A percentile compares a stretch with the other conserved stretches of the same genome.
Conservation (phyloP, 2,329 filamentous ascomycete species). For the Zasmidium cellare region DNA sequence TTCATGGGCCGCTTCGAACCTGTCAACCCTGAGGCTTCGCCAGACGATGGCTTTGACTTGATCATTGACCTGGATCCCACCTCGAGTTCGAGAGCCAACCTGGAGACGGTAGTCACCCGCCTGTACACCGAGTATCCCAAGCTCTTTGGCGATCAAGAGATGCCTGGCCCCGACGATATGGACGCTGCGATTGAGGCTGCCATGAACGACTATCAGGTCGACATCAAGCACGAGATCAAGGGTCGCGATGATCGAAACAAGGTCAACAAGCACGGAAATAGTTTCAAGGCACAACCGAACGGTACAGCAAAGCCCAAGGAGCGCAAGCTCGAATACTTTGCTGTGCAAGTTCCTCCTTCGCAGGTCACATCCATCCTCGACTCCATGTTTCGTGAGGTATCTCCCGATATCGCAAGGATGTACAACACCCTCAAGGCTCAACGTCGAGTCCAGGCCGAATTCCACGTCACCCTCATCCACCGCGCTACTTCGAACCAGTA, state of each 20-base stretch:
- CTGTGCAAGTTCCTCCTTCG: slow-evolving; percentile 54
- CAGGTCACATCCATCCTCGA: slow-evolving; percentile 63
- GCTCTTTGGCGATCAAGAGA: slow-evolving; percentile 60
- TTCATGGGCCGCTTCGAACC: slow-evolving; percentile 86
- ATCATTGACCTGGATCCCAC: slow-evolving; percentile 82
- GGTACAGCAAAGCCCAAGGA: slow-evolving; percentile 48
- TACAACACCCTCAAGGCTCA: slow-evolving; percentile 73
- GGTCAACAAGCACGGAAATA: slow-evolving; percentile 27
- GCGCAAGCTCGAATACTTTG: slow-evolving; percentile 64
- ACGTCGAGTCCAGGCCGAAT: slow-evolving; percentile 76
- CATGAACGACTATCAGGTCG: slow-evolving; percentile 73
- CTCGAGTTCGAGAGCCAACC: slow-evolving; percentile 76
- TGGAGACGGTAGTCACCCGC: slow-evolving; percentile 73
- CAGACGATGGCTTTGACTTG: slow-evolving; percentile 79
- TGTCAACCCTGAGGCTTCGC: slow-evolving; percentile 63
- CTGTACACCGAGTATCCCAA: slow-evolving; percentile 77
- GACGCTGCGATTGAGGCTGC: slow-evolving; percentile 77
- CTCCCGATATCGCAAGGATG: slow-evolving; percentile 61
- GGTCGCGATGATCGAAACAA: slow-evolving; percentile 45
- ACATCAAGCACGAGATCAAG: slow-evolving; percentile 73
- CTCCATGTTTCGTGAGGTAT: slow-evolving; percentile 62
- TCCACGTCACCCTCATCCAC: slow-evolving; percentile 95
- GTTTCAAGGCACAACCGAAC: slow-evolving; percentile 32
- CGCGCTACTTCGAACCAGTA: slow-evolving; percentile 62
- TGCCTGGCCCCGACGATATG: slow-evolving; percentile 72